phyloP scores from a whole-genome alignment of 106 monocot species.

The Gastrodia elata region DNA sequence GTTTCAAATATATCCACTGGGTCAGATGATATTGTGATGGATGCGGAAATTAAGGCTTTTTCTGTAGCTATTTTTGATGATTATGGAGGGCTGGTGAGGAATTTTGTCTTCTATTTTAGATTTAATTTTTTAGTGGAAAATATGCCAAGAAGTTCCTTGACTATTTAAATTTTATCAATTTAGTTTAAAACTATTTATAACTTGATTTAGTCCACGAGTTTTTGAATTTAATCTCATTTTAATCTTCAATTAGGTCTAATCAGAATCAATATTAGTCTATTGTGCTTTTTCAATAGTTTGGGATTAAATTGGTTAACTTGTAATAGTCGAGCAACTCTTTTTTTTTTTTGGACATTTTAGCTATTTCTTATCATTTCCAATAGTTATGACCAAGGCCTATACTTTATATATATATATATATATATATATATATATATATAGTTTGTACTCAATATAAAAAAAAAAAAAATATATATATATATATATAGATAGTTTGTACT shows the following conservation, averaged over 20 bases:
- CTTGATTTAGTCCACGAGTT: too few relatives aligned
- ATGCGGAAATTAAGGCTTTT: conserved; percentile 73
- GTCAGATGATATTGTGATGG: conserved; percentile 51
- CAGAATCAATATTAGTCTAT: too few relatives aligned
- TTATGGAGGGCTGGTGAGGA: conserved; percentile 83
- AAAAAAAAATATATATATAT: too few relatives aligned
- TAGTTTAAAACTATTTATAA: too few relatives aligned
- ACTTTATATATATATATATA: background rate
- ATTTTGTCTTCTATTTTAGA: background rate
- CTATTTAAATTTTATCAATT: too few relatives aligned
- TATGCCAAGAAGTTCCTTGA: too few relatives aligned
- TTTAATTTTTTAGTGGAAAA: background rate
- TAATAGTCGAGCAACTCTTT: too few relatives aligned
- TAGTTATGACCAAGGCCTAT: background rate
- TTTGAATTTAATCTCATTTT: too few relatives aligned
- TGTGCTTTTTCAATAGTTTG: too few relatives aligned
- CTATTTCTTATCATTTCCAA: background rate
- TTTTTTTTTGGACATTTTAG: background rate
- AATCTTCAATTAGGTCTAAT: too few relatives aligned
- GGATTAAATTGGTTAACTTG: too few relatives aligned
- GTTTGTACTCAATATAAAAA: background rate
- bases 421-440: too few relatives aligned
- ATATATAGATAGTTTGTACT: background rate
- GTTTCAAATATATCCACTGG: conserved; percentile 38
- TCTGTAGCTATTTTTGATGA: conserved; percentile 93